phyloP scores from a whole-genome alignment of 352 stramenopile species.

The Globisporangium canariense region DNA sequence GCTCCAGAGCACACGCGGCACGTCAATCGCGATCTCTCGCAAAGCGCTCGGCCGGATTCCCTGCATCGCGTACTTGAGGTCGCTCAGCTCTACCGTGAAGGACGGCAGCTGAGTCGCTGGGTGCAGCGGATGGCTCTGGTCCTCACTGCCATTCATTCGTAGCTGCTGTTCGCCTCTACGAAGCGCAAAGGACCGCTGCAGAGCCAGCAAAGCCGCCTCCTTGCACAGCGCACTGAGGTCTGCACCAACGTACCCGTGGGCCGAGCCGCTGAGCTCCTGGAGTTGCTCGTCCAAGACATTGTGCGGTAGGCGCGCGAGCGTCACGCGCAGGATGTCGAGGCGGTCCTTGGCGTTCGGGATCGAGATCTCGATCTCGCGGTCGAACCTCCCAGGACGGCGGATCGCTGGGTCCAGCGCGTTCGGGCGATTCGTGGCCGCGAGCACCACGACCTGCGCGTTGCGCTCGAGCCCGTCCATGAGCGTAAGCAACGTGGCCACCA shows the following conservation, averaged over 20 bases:
- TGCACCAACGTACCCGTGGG: constrained; percentile 94
- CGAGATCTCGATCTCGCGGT: constrained; percentile 96
- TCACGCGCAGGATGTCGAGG: constrained; percentile 92
- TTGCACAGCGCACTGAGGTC: constrained; percentile 78
- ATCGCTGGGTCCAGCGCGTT: constrained; percentile 92
- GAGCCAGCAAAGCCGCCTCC: constrained; percentile 63
- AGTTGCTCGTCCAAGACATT: constrained; percentile 79
- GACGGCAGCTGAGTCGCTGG: constrained; percentile 22
- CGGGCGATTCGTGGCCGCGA: constrained; percentile 84
- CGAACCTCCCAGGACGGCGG: constrained; percentile 93
- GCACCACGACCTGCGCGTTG: constrained; percentile 61
- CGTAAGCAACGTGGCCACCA: constrained; percentile 88
- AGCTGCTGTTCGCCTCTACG: not conserved
- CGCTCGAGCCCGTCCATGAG: constrained; percentile 85
- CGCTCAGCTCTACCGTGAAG: constrained; percentile 63
- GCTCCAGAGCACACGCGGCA: constrained; percentile 95
- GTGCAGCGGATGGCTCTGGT: constrained; percentile 5
- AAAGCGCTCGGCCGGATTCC: constrained; percentile 93
- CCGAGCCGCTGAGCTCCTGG: constrained; percentile 88
- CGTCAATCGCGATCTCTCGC: constrained; percentile 96
- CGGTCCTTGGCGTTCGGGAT: constrained; percentile 92
- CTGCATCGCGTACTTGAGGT: constrained; percentile 91
- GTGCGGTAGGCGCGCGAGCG: constrained; percentile 87
- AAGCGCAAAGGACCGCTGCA: constrained; percentile 43
- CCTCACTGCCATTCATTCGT: not conserved